A percentile compares a stretch with the other conserved stretches of the same genome.
Conservation (phyloP, 129 eudicot genomes). For the Tagetes patula region DNA sequence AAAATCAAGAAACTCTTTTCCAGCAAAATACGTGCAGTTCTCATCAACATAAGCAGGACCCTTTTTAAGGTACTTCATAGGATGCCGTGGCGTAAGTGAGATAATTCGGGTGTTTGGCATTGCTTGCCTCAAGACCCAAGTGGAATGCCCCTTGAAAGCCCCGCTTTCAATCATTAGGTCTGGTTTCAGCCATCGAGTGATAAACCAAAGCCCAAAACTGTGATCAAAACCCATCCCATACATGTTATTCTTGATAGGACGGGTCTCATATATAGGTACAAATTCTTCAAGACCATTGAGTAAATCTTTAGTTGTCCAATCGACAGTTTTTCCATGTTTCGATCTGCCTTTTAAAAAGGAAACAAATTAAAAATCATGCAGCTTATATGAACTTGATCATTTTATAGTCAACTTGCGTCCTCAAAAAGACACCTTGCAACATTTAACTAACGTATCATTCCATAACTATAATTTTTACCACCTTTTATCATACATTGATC, state of each 20-base stretch:
- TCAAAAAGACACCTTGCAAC: constrained; percentile 2
- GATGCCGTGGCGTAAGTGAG: constrained; percentile 94
- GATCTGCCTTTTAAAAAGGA: constrained; percentile 98
- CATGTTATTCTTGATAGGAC: constrained; percentile 95
- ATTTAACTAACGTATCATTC: not conserved
- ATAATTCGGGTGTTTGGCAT: constrained; percentile 85
- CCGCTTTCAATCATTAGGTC: constrained; percentile 98
- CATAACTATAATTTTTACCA: not conserved
- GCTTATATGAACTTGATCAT: constrained; percentile 27
- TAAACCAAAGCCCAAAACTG: constrained; percentile 99
- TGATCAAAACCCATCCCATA: constrained; percentile 98
- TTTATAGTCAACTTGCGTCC: constrained; percentile 3
- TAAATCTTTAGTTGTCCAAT: constrained; percentile 92
- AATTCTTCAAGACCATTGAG: constrained; percentile 85
- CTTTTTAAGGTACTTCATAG: constrained; percentile 88
- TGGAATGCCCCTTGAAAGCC: constrained; percentile 97
- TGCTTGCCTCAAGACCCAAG: constrained; percentile 98
- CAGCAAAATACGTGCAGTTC: constrained; percentile 98
- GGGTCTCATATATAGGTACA: constrained; percentile 79
- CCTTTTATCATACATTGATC: not conserved
- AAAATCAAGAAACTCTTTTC: constrained; percentile 91
- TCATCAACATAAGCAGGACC: constrained; percentile 96
- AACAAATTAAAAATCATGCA: constrained; percentile 43
- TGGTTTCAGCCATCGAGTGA: constrained; percentile 90
- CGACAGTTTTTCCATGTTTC: constrained; percentile 89